Conservation (phyloP, 768 basidiomycete species). For the Lactarius sp. region DNA sequence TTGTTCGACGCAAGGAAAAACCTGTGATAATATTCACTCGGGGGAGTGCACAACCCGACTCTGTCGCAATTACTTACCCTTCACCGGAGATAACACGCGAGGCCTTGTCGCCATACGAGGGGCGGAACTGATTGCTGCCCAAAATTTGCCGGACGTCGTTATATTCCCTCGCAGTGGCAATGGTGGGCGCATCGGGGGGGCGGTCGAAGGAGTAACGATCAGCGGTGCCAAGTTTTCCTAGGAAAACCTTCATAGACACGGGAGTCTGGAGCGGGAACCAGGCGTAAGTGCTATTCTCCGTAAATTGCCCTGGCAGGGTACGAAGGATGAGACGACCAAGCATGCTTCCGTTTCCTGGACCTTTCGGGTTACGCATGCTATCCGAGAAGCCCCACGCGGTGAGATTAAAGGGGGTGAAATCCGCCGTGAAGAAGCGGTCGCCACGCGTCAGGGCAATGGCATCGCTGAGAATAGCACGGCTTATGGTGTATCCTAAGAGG, state of each 20-base stretch:
- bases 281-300: constrained; percentile 66
- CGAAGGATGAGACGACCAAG: constrained; percentile 72
- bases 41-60: background rate
- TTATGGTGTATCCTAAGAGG: constrained; percentile 65
- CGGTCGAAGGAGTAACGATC: constrained; percentile 53
- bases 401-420: constrained; percentile 75
- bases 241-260: constrained; percentile 53
- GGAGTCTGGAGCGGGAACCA: constrained; percentile 91
- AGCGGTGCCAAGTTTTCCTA: constrained; percentile 50
- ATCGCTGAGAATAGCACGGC: constrained; percentile 80
- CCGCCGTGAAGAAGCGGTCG: constrained; percentile 76
- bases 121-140: constrained; percentile 42
- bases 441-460: constrained; percentile 84
- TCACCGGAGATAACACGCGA: constrained; percentile 50
- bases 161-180: constrained; percentile 42
- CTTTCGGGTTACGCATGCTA: constrained; percentile 67
- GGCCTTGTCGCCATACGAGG: constrained; percentile 48
- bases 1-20: constrained; percentile 60
- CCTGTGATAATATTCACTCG: constrained; percentile 33
- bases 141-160: constrained; percentile 50
- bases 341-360: constrained; percentile 71
- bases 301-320: constrained; percentile 64
- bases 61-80: constrained; percentile 43
- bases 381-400: constrained; percentile 84
- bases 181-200: constrained; percentile 35